Conservation (phyloP, 306 rosid species). For the Astragalus glycyphyllos region DNA sequence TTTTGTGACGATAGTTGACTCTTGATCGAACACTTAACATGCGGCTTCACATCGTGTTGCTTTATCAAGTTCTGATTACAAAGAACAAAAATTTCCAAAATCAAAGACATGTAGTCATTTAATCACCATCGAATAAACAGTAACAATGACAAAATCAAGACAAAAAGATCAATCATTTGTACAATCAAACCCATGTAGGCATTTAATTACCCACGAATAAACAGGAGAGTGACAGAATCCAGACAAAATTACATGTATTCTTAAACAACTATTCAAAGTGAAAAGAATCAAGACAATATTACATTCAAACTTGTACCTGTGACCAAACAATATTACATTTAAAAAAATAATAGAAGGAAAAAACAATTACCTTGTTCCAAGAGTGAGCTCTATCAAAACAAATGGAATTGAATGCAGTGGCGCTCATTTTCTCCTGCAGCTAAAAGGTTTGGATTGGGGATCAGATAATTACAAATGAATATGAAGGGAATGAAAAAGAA, state of each 20-base stretch:
- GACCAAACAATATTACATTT: too few relatives aligned
- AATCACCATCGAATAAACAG: background rate
- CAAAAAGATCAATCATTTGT: background rate
- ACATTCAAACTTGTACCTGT: too few relatives aligned
- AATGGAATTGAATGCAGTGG: constrained; percentile 47
- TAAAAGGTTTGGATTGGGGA: constrained; percentile 1
- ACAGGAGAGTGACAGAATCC: background rate
- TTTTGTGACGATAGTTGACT: constrained; percentile 52
- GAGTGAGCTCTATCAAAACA: constrained; percentile 43
- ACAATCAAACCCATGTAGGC: background rate
- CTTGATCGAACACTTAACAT: constrained; percentile 66
- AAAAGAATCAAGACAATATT: too few relatives aligned
- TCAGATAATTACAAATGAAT: constrained; percentile 3
- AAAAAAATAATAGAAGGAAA: background rate
- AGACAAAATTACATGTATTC: background rate
- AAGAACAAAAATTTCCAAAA: constrained; percentile 5
- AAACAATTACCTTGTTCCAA: constrained; percentile 52
- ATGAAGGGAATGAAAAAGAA: too few relatives aligned
- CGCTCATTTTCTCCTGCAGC: constrained; percentile 48
- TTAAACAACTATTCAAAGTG: too few relatives aligned
- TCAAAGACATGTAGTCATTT: background rate
- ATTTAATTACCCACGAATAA: too few relatives aligned
- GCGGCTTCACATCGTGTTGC: constrained; percentile 50
- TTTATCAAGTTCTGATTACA: constrained; percentile 45
- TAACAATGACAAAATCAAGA: background rate